phyloP scores from a whole-genome alignment of 768 basidiomycete genomes.

The Lactarius trivialis region DNA sequence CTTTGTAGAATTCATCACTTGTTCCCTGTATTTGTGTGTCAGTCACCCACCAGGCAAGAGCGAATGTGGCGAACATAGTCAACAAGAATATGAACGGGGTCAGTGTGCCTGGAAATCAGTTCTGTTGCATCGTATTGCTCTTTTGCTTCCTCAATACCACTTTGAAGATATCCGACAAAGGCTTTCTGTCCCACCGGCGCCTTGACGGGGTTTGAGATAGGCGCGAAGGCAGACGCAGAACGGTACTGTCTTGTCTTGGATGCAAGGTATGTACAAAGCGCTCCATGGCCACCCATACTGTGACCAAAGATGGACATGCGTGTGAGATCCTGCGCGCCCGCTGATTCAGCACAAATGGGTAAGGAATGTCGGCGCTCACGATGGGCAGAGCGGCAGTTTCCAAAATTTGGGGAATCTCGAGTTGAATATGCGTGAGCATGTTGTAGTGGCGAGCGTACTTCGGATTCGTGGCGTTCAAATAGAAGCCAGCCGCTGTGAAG shows the following conservation, averaged over 20 bases:
- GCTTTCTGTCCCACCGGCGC: slow-evolving; percentile 92
- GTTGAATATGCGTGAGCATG: slow-evolving; percentile 80
- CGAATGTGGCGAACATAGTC: slow-evolving; percentile 60
- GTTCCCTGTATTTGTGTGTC: slow-evolving; percentile 52
- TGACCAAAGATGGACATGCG: slow-evolving; percentile 92
- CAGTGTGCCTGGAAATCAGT: slow-evolving; percentile 57
- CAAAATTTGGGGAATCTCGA: slow-evolving; percentile 79
- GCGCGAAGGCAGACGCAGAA: slow-evolving; percentile 86
- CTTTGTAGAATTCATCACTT: slow-evolving; percentile 74
- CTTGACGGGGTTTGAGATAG: slow-evolving; percentile 78
- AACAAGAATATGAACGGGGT: slow-evolving; percentile 70
- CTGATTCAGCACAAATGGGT: not conserved
- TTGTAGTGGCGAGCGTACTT: slow-evolving; percentile 73
- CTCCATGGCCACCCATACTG: slow-evolving; percentile 97
- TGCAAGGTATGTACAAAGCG: slow-evolving; percentile 82
- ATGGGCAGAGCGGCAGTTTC: slow-evolving; percentile 68
- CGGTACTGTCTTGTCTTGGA: slow-evolving; percentile 66
- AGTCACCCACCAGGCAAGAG: not conserved
- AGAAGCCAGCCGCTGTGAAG: slow-evolving; percentile 76
- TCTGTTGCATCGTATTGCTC: slow-evolving; percentile 77
- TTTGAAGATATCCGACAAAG: slow-evolving; percentile 76
- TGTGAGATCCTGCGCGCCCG: slow-evolving; percentile 54
- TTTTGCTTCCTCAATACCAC: slow-evolving; percentile 70
- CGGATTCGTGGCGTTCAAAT: slow-evolving; percentile 81
- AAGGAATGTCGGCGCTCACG: slow-evolving; percentile 34